Percentiles rank a stretch among this genome's conserved stretches.
Conservation (phyloP, 1,139 yeast genomes). For the Suhomyces kunorum region DNA sequence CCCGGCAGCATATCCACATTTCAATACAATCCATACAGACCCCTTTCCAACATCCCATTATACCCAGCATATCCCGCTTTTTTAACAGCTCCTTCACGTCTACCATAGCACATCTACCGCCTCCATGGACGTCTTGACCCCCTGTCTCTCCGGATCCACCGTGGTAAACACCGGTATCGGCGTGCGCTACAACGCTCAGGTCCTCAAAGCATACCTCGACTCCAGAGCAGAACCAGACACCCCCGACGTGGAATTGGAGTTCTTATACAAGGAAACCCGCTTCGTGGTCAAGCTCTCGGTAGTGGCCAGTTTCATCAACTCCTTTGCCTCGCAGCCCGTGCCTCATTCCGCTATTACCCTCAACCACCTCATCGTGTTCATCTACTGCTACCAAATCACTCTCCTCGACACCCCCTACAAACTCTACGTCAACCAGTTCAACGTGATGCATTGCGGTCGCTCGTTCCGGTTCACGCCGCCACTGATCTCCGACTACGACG, state of each 20-base stretch:
- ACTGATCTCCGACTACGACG: not conserved
- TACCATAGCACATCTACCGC: not conserved
- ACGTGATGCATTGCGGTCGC: conserved; percentile 17
- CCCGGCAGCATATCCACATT: no score
- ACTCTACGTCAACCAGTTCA: conserved; percentile 18
- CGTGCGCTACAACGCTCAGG: conserved; percentile 13
- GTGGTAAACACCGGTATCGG: conserved; percentile 9
- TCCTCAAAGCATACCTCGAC: conserved; percentile 16
- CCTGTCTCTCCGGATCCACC: conserved; percentile 19
- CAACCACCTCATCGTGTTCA: conserved; percentile 19
- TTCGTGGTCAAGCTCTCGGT: conserved; percentile 16
- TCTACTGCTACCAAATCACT: conserved; percentile 16
- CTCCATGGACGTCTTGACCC: conserved; percentile 9
- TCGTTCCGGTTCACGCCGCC: conserved; percentile 12
- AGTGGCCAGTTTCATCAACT: conserved; percentile 17
- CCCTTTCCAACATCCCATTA: not conserved
- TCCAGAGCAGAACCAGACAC: conserved; percentile 8
- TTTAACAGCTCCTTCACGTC: not conserved
- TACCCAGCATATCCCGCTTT: no score
- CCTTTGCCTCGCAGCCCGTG: conserved; percentile 13
- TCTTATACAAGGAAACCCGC: conserved; percentile 14
- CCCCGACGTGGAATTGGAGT: conserved; percentile 14
- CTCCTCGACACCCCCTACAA: conserved; percentile 10
- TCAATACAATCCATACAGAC: no score
- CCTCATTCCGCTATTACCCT: conserved; percentile 13